Base-by-base conservation (phyloP, 257 asterid species). In the Solanum ossicruentum region DNA sequence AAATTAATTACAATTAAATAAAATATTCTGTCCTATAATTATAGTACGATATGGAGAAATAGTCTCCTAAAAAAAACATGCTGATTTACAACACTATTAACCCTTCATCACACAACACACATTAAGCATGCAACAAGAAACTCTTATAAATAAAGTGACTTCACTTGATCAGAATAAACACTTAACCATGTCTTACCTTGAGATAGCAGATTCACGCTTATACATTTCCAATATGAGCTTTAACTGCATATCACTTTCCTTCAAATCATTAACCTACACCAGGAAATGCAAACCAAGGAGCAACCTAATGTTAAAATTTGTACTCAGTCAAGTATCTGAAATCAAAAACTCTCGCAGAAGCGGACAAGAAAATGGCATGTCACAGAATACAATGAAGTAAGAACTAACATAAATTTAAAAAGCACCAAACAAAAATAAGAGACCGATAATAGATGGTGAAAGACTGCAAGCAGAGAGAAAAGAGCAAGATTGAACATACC, bases 151-250 rank as follows among this genome's bases (percentile, higher is more conserved):
- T 26, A 15, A 77, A 78, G 63, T 78, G 28, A 52, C 66, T 54
- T 52, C 66, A 78, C n/a, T 77, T 77, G 2, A 51, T 51, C 82
- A 26, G 23, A 77, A 77, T 77, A 77, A 77, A 10, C 83, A 78
- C 32, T 5, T 54, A 26, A 54, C 26, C 83, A 32, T 52, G 87
- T 75, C 93, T 73, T 82, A 95, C 99, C 99, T 95, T 86, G 98
- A 93, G 85, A 89, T 90, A 80, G 88, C 79, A 36, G 94, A 91
- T 88, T 95, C 97, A 65, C 85, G 92, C 69, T 84, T 91, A 85
- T 89, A 92, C 98, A 92, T 93, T 75, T 91, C 97, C 90, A 91
- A 86, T 87, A 95, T 87, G 84, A 93, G 97, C 88, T 91, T 92
- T 90, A 95, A 85, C 84, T 94, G 97, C 71, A 55, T 70, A 80